A percentile compares a stretch with the other conserved stretches of the same genome.
Conservation (phyloP, 2,329 filamentous ascomycete species). For the Penicillium crustosum region DNA sequence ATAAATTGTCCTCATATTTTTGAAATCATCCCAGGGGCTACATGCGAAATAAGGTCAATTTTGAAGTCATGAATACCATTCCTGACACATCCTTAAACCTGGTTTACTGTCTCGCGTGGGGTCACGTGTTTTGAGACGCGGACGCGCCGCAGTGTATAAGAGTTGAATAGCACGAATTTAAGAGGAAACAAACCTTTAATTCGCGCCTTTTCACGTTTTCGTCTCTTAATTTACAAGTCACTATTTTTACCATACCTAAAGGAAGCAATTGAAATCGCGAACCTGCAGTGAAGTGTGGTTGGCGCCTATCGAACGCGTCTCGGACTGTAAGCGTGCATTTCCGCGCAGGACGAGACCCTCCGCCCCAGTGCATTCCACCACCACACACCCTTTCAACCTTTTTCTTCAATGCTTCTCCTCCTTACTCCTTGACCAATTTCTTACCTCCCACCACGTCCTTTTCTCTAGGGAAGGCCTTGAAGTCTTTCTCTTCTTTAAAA, state of each 20-base stretch:
- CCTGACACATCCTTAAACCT: slow-evolving; percentile 7
- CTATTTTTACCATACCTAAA: neutral
- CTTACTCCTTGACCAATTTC: slow-evolving; percentile 26
- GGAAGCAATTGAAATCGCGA: slow-evolving; percentile 13
- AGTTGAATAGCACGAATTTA: neutral
- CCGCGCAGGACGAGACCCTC: slow-evolving; percentile 39
- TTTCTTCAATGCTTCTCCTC: slow-evolving; percentile 25
- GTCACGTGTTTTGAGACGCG: slow-evolving; percentile 14
- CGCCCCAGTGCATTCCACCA: slow-evolving; percentile 38
- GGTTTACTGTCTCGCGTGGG: slow-evolving; percentile 9
- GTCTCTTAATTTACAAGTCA: neutral
- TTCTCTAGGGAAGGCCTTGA: slow-evolving; percentile 8
- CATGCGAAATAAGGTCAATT: neutral
- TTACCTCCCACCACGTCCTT: slow-evolving; percentile 25
- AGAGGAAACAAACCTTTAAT: neutral
- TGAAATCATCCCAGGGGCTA: neutral
- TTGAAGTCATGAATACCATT: slow-evolving; percentile 5
- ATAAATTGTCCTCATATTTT: neutral
- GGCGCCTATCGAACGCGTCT: slow-evolving; percentile 44
- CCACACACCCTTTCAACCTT: slow-evolving; percentile 29
- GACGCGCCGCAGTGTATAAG: slow-evolving; percentile 8
- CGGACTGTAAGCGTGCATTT: slow-evolving; percentile 43
- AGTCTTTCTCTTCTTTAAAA: slow-evolving; percentile 15
- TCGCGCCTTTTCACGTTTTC: slow-evolving; percentile 2
- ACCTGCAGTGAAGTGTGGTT: slow-evolving; percentile 34